Conservation (phyloP, 129 eudicot genomes). For the sunflower (Helianthus annuus) region HanXRQr2.0-SUNRISE NC_035446.2:167775051-167775550, state of each 20-base stretch:
- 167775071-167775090: too few relatives aligned
- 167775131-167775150: neutral
- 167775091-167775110: too few relatives aligned
- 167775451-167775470: slow-evolving; percentile 5
- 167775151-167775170: neutral
- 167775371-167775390: neutral
- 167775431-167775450: slow-evolving; percentile 14
- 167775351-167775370: neutral
- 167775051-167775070: too few relatives aligned
- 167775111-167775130: too few relatives aligned
- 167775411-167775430: too few relatives aligned
- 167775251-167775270: too few relatives aligned
- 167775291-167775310: neutral
- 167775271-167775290: too few relatives aligned
- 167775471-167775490: slow-evolving; percentile 77
- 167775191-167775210: slow-evolving; percentile 4
- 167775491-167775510: slow-evolving; percentile 71
- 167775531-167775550: slow-evolving; percentile 88
- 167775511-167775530: slow-evolving; percentile 86
- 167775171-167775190: slow-evolving; percentile 4
- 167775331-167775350: neutral
- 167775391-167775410: neutral
- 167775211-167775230: neutral
- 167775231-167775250: neutral
- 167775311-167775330: neutral